Base-by-base conservation (phyloP, 2,329 filamentous ascomycete species). In the Fusarium sacchari region DNA sequence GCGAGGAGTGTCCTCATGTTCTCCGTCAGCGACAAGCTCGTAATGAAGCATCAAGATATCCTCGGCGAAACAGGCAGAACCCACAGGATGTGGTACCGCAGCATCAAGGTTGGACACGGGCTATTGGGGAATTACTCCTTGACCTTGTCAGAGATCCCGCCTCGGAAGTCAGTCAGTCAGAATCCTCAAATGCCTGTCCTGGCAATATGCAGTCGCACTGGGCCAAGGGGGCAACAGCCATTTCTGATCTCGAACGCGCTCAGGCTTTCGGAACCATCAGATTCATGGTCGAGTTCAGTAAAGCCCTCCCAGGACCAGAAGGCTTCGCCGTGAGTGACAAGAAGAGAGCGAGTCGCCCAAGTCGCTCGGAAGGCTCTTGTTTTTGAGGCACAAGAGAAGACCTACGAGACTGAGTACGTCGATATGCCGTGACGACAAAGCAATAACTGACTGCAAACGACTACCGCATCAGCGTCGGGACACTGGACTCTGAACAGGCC, bases 201-300 rank as follows among this genome's bases (percentile, higher is more conserved):
- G 10, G 28, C 0, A 28, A 18, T 18, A 28, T 46, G 18, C 7
- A 9, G 24, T 20, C 17, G 7, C 28, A 24, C n/a, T 20, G 18
- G 18, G 17, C 5, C 43, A 46, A 28, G 15, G 12, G 7, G 24
- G 7, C 6, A 14, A 22, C 24, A 20, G 26, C 5, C 7, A 7
- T 20, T n/a, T 9, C 3, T 28, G 18, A 46, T 6, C 17, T 28
- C 26, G 15, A 28, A 9, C 11, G 24, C 4, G 18, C 2, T 18
- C 28, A 24, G 15, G 1, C 1, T 17, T 5, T 20, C 3, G 24
- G 11, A 24, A 14, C 5, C 12, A 28, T 9, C 11, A 28, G 9
- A 6, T 1, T 13, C 17, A 18, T 20, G 12, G 9, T 46, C 7
- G 7, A 7, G 0, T 14, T 46, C 24, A 18, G 1, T 7, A 20